Base-by-base conservation (phyloP, 2,329 filamentous ascomycete species). In the Diaporthe velutina region DNA sequence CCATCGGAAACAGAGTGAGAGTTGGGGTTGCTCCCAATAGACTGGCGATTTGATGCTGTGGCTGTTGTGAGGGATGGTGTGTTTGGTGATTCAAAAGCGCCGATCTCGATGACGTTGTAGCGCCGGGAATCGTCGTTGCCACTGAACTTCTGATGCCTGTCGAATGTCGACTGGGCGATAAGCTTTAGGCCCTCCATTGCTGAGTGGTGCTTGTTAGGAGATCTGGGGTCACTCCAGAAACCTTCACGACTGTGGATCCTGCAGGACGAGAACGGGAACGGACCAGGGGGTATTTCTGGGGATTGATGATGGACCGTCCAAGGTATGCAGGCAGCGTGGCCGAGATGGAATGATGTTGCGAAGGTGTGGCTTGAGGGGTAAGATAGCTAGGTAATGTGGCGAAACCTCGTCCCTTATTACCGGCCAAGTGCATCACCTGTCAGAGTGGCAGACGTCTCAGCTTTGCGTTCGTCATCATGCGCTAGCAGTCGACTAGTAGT, bases 71-170 rank as follows among this genome's bases (percentile, higher is more conserved):
- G 15, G 28, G n/a, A 3, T 40, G 57, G 45, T 35, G 48, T 28
- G 52, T 67, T 38, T 68, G 71, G 45, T 12, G 71, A 61, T 38
- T 57, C 66, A 28, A 76, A 76, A 9, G 74, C 73, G 25, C 75
- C 75, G 55, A 76, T 68, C 60, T 76, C 75, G 45, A 76, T 73
- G 52, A 75, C 75, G 48, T 74, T 76, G 25, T 76, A 74, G 10
- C 75, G 71, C 40, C 66, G 70, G 4, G 73, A 60, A 8, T 64
- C 74, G 1, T 66, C 57, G 50, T 15, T 60, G 70, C 50, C 40
- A 52, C 58, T 55, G 71, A 76, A 76, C 30, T 72, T 73, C 48
- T 76, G 75, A 35, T 71, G 67, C 50, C 58, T 75, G 70, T 76
- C 75, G 40, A 76, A 76, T 5, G 75, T 76, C 60, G 74, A 75